phyloP scores from a whole-genome alignment of 352 stramenopile species.

The Paralagenidium karlingii region DNA sequence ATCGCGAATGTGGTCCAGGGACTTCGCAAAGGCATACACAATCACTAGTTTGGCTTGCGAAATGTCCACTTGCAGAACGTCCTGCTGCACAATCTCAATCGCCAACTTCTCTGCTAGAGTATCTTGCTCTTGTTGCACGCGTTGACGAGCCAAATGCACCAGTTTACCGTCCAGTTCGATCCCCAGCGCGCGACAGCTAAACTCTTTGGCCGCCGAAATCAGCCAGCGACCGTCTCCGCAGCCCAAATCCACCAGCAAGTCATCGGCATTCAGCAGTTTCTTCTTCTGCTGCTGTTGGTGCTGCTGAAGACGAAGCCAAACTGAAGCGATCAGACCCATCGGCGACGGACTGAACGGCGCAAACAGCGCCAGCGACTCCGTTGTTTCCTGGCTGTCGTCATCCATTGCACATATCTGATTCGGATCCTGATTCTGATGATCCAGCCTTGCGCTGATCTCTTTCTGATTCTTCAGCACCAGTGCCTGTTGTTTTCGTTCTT shows the following conservation, averaged over 20 bases:
- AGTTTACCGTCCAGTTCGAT: slow-evolving; percentile 56
- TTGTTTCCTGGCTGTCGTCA: too few relatives aligned
- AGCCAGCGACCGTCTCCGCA: slow-evolving; percentile 75
- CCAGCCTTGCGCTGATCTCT: too few relatives aligned
- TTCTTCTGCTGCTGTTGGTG: slow-evolving; percentile 14
- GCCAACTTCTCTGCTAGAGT: too few relatives aligned
- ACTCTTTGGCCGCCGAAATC: slow-evolving; percentile 42
- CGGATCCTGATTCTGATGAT: too few relatives aligned
- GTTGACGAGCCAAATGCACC: slow-evolving; percentile 16
- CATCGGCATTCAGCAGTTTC: slow-evolving; percentile 11
- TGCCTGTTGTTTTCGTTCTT: slow-evolving; percentile 23
- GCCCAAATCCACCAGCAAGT: slow-evolving; percentile 71
- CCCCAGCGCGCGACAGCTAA: slow-evolving; percentile 42
- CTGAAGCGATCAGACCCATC: slow-evolving; percentile 28
- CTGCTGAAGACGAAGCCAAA: too few relatives aligned
- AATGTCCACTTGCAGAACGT: slow-evolving; percentile 47
- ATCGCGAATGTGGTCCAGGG: slow-evolving; percentile 43
- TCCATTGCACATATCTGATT: too few relatives aligned
- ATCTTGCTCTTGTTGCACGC: slow-evolving; percentile 10
- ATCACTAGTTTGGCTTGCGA: slow-evolving; percentile 47
- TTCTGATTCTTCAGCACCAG: slow-evolving; percentile 16
- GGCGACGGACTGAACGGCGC: slow-evolving; percentile 69
- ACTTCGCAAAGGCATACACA: slow-evolving; percentile 76
- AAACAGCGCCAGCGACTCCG: slow-evolving; percentile 26
- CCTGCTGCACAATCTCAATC: slow-evolving; percentile 33